Conservation (phyloP, 129 eudicot genomes). For the Deinandra increscens region DNA sequence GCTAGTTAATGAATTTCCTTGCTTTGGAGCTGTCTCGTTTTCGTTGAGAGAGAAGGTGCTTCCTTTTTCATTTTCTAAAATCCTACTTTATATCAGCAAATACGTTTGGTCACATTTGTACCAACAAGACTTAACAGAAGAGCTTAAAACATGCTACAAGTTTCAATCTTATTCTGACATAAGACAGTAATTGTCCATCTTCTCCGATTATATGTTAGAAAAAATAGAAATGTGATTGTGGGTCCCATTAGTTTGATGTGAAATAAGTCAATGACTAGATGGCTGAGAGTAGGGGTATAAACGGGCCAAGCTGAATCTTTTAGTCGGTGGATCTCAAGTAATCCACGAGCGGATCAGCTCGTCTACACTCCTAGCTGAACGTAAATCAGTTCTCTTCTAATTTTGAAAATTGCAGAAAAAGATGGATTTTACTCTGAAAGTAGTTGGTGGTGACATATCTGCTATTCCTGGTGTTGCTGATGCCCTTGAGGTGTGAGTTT, state of each 20-base stretch:
- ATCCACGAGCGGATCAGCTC: background rate
- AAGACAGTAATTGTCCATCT: background rate
- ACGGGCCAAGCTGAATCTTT: background rate
- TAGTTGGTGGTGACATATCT: conserved; percentile 83
- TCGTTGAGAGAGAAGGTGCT: conserved; percentile 80
- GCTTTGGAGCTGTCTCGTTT: conserved; percentile 88
- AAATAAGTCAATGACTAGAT: background rate
- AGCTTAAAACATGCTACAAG: background rate
- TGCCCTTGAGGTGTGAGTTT: conserved; percentile 77
- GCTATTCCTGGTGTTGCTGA: conserved; percentile 88
- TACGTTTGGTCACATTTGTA: no score
- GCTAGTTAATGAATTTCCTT: conserved; percentile 79
- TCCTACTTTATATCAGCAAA: no score
- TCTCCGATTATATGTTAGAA: background rate
- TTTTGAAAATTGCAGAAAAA: conserved; percentile 61
- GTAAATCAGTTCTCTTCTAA: conserved; percentile 16
- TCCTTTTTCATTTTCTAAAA: background rate
- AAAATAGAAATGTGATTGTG: background rate
- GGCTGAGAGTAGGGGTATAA: background rate
- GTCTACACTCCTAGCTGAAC: background rate
- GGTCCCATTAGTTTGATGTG: background rate
- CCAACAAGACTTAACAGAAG: background rate
- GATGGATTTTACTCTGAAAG: conserved; percentile 86
- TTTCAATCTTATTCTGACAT: background rate
- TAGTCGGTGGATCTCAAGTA: background rate